Conservation (phyloP, 2,329 filamentous ascomycete genomes). For the Trichothecium sympodiale region DNA sequence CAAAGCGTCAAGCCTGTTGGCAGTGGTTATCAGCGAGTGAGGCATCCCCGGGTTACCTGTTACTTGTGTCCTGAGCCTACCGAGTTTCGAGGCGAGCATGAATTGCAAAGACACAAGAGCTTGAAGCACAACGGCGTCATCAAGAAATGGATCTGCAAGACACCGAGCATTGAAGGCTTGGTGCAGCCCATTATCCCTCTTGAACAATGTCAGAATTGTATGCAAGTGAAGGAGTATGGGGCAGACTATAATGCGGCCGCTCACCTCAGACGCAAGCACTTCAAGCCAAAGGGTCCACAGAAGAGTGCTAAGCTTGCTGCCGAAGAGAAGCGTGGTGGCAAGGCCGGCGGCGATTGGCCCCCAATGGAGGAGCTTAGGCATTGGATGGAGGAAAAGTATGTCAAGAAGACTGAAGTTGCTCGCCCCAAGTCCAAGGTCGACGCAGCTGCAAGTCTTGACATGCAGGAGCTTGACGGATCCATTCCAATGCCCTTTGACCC, state of each 20-base stretch:
- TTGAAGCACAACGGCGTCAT: constrained; percentile 49
- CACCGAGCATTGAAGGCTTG: constrained; percentile 31
- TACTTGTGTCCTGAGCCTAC: constrained; percentile 58
- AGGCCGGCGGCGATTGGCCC: constrained; percentile 42
- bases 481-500: too few species aligned
- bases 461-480: too few species aligned
- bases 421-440: too few species aligned
- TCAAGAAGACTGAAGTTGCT: too few species aligned
- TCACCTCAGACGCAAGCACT: constrained; percentile 79
- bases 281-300: constrained; percentile 50
- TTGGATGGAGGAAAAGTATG: constrained; percentile 40
- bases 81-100: constrained; percentile 80
- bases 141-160: constrained; percentile 48
- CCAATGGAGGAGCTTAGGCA: constrained; percentile 45
- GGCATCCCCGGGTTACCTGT: constrained; percentile 63
- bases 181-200: constrained; percentile 53
- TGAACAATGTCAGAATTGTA: constrained; percentile 74
- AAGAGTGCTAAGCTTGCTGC: constrained; percentile 23
- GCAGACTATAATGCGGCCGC: constrained; percentile 93
- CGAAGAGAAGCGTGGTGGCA: constrained; percentile 43
- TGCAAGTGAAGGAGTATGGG: constrained; percentile 66
- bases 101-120: constrained; percentile 57
- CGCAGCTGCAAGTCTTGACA: too few species aligned
- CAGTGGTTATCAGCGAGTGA: constrained; percentile 45
- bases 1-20: constrained; percentile 33